Evolutionary conservation across 2,329 filamentous ascomycete genomes (phyloP), one percentile per base, ranked within the genome.

Genomic region (Emericellopsis cladophorae): DNA sequence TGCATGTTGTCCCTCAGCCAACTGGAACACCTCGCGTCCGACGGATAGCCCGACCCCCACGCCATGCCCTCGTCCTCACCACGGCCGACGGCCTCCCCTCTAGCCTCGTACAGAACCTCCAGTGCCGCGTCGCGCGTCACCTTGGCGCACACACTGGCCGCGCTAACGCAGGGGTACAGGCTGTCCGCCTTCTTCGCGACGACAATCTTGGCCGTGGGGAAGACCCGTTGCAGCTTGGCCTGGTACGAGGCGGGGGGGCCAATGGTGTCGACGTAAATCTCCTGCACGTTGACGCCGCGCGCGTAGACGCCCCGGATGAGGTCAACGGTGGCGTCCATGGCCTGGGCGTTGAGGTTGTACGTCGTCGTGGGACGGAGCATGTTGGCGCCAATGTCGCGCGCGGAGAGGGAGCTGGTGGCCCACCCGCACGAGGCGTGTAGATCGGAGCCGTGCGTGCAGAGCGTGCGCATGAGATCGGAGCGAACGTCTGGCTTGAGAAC

Each of bases 261-360:
- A 54, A 96, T 84, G 3, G 90, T 96, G 63, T 98, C 90, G 56
- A 98, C 89, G 59, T 88, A 98, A 40, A 98, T 84, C 60, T 95
- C 86, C 43, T 70, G 74, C 5, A 96, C 69, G 57, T 93, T 88
- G 46, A 96, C 84, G 31, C 86, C 85, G 16, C 72, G 70, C 8
- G 76, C 78, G 31, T 92, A 72, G 4, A 95, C 84, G 31, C 79
- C 79, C 42, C 77, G 70, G 53, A 96, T 90, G 40, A 98, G 69
- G 32, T 76, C 75, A 21, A 94, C 77, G 0, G 90, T 96, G 4
- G 90, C 85, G 59, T 95, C 89, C 77, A 92, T 83, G 15, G 90
- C 90, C 61, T 98, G 92, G 5, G 88, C 87, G 57, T 98, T 98
- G 48, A 98, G 76, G 58, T 98, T 98, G 65, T 95, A 93, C 29